Percentiles rank a stretch among this genome's conserved stretches.
Evolutionary conservation across 106 monocot genomes (phyloP).

Genomic region (Dendrobium nobile): DNA sequence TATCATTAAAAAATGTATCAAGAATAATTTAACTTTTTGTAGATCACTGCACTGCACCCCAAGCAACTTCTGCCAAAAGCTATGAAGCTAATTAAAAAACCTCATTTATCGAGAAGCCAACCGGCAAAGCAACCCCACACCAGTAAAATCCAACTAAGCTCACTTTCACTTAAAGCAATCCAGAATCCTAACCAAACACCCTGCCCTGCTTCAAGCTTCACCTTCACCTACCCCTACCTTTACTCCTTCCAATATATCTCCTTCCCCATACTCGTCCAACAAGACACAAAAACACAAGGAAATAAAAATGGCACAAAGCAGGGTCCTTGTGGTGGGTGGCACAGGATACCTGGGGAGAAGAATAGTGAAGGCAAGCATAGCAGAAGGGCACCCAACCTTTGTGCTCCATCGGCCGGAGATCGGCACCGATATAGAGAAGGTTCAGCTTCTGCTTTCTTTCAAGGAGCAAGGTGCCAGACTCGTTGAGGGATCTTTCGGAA

Average conservation of each 20-base stretch:
- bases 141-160: no score
- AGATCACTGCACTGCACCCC: no score
- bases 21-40: no score
- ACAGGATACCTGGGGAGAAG: conserved; percentile 55
- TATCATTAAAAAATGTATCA: no score
- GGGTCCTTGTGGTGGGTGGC: conserved; percentile 51
- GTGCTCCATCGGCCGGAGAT: conserved; percentile 39
- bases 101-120: no score
- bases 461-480: conserved; percentile 46
- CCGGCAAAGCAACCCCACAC: no score
- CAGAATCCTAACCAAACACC: no score
- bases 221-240: not conserved
- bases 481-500: conserved; percentile 36
- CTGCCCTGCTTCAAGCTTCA: not conserved
- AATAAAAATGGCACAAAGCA: conserved; percentile 22
- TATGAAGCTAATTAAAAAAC: no score
- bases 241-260: not conserved
- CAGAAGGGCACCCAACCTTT: conserved; percentile 33
- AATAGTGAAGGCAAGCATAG: conserved; percentile 48
- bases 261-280: not conserved
- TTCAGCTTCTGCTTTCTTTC: conserved; percentile 44
- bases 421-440: conserved; percentile 53
- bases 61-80: no score
- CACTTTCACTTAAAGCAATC: no score
- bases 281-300: not conserved